These are phyloP conservation scores for Plantago major DNA, from an alignment of 257 asterid genomes.

Conservation along the genomic window DNA sequence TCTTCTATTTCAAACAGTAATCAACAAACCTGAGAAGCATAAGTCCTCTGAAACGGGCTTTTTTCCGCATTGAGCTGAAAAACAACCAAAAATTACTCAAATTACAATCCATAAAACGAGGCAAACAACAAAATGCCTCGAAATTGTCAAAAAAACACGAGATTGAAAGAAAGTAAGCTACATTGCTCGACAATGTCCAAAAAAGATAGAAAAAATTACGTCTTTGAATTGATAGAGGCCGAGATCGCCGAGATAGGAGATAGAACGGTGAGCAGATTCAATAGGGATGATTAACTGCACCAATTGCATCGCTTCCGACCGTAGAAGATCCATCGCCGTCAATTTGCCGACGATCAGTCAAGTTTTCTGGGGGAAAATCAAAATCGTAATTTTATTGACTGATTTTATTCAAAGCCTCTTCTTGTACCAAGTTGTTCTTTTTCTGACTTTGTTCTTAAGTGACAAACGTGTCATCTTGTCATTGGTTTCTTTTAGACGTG, in stretches of 20 bases:
- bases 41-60: constrained; percentile 69
- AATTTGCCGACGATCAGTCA: constrained; percentile 12
- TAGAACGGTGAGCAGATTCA: constrained; percentile 50
- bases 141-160: background rate
- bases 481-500: too few species aligned
- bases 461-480: too few species aligned
- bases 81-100: constrained; percentile 4
- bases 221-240: constrained; percentile 62
- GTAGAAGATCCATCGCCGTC: constrained; percentile 57
- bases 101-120: background rate
- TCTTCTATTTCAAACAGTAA: background rate
- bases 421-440: too few species aligned
- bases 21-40: constrained; percentile 55
- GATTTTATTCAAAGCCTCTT: background rate
- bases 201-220: constrained; percentile 21
- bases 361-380: background rate
- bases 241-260: constrained; percentile 60
- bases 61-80: constrained; percentile 58
- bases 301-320: constrained; percentile 67
- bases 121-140: background rate
- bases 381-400: constrained; percentile 2
- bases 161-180: background rate
- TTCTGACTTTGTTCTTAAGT: too few species aligned
- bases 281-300: constrained; percentile 54
- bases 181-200: constrained; percentile 1